Evolutionary conservation across 768 basidiomycete genomes (phyloP).

Genomic region (Podaxis rugospora): DNA sequence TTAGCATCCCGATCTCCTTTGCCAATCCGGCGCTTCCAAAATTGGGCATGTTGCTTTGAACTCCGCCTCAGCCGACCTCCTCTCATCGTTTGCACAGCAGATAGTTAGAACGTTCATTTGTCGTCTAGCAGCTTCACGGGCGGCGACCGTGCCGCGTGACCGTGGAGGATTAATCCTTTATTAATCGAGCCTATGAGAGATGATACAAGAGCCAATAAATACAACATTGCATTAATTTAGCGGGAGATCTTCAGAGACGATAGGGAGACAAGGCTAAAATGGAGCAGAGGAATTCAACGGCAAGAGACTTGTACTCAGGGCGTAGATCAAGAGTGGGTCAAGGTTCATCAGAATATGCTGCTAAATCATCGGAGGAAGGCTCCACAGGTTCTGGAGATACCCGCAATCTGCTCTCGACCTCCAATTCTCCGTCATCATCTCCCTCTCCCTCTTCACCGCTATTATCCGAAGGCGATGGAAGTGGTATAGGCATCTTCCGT

Average conservation of each 20-base stretch:
- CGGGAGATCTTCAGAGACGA: not conserved
- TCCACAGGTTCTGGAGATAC: not conserved
- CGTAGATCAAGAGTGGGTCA: not conserved
- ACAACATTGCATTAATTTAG: not conserved
- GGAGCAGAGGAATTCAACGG: not conserved
- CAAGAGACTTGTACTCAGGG: not conserved
- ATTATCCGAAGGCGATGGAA: slow-evolving; percentile 5
- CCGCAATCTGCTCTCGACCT: not conserved
- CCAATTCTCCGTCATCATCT: not conserved
- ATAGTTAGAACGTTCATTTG: not conserved
- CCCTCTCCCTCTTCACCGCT: not conserved
- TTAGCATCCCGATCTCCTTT: not conserved
- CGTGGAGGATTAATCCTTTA: not conserved
- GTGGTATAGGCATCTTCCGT: slow-evolving; percentile 5
- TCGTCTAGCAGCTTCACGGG: not conserved
- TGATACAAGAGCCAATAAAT: not conserved
- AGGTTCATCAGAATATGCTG: slow-evolving; percentile 1
- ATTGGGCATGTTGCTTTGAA: not conserved
- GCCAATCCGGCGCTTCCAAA: not conserved
- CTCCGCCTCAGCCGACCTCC: not conserved
- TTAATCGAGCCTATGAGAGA: not conserved
- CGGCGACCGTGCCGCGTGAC: not conserved
- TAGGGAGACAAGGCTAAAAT: not conserved
- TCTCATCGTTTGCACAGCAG: not conserved
- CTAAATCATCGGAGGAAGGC: slow-evolving; percentile 5